A percentile compares a stretch with the other conserved stretches of the same genome.
These are phyloP conservation scores for Mangifera indica DNA, from an alignment of 345 rosid species.

Conservation along the genomic window DNA sequence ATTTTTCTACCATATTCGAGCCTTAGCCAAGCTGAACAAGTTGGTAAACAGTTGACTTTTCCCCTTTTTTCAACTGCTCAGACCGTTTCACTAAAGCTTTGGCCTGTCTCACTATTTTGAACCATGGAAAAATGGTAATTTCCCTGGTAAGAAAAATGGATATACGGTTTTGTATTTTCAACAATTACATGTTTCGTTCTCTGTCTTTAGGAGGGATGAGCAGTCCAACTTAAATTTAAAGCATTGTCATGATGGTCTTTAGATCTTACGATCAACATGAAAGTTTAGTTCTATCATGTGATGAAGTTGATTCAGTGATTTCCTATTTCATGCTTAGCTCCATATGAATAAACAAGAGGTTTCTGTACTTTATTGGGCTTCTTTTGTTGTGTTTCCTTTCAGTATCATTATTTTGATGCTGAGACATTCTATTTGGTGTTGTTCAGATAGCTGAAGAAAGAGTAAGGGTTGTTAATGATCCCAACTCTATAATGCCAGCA, in stretches of 20 bases:
- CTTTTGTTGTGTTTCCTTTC: neutral
- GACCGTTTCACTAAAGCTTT: too few relatives aligned
- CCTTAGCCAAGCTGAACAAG: neutral
- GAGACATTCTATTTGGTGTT: conserved; percentile 33
- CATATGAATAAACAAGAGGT: neutral
- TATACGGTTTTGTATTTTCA: neutral
- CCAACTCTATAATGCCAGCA: conserved; percentile 76
- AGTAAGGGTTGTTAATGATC: conserved; percentile 59
- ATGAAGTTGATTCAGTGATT: neutral
- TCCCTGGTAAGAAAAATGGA: neutral
- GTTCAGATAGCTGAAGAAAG: conserved; percentile 70
- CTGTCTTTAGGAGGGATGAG: neutral
- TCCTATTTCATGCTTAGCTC: neutral
- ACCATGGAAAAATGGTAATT: neutral
- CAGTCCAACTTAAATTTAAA: neutral
- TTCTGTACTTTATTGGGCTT: neutral
- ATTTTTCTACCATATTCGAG: neutral
- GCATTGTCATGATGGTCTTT: neutral
- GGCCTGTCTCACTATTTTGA: too few relatives aligned
- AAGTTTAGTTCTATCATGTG: neutral
- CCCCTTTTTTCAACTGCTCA: too few relatives aligned
- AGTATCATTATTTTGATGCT: conserved; percentile 14
- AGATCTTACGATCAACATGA: neutral
- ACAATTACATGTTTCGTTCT: neutral
- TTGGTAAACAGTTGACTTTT: too few relatives aligned